phyloP scores from a whole-genome alignment of 305 asterid genomes.

The Ilex paraguariensis region DNA sequence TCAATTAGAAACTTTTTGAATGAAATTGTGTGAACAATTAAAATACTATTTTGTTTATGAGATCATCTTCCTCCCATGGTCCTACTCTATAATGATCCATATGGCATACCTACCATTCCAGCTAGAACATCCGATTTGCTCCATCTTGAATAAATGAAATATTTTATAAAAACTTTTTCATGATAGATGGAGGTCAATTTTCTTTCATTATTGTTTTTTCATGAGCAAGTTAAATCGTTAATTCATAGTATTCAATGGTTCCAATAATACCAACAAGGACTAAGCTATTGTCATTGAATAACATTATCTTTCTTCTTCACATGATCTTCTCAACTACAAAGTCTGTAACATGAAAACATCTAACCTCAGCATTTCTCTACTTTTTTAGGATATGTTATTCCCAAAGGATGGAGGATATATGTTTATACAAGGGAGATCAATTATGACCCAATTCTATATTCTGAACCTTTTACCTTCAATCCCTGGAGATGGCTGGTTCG shows the following conservation, averaged over 20 bases:
- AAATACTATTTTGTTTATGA: neutral
- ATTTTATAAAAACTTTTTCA: no score
- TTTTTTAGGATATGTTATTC: constrained; percentile 67
- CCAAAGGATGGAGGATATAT: constrained; percentile 95
- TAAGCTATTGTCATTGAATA: no score
- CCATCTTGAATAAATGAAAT: constrained; percentile 26
- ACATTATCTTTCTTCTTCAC: no score
- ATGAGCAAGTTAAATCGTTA: neutral
- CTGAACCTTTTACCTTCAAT: constrained; percentile 80
- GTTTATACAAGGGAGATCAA: constrained; percentile 96
- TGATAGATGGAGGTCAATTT: no score
- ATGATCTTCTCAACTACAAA: no score
- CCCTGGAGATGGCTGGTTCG: constrained; percentile 99
- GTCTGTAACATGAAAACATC: constrained; percentile 1
- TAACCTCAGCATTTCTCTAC: constrained; percentile 9
- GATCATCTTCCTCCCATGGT: constrained; percentile 58
- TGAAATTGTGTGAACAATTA: constrained; percentile 17
- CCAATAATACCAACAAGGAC: no score
- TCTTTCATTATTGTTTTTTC: neutral
- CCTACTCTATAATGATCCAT: constrained; percentile 92
- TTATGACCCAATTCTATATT: constrained; percentile 75
- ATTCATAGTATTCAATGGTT: no score
- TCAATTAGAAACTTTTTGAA: constrained; percentile 15
- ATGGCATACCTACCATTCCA: constrained; percentile 90
- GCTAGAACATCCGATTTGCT: constrained; percentile 75